Base-by-base conservation (phyloP, 768 basidiomycete species). In the Astraeus odoratus region DNA sequence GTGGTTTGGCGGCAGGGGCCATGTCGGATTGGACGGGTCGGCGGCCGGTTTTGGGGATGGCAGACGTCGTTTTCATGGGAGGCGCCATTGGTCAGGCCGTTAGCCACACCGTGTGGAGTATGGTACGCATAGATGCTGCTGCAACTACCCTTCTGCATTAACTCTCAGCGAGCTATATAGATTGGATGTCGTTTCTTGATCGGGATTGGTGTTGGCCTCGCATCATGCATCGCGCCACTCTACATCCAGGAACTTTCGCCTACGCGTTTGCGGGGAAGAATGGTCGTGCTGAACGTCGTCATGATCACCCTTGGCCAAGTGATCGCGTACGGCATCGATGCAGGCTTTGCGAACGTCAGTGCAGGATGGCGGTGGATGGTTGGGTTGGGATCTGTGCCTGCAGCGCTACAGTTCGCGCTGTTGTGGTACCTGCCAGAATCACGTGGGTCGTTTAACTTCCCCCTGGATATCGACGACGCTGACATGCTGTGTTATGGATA, bases 341-440 rank as follows among this genome's bases (percentile, higher is more conserved):
- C 82, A 19, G 82, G 75, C 2, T 84, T 84, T 52, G 75, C 70
- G 47, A 73, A 75, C 46, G 63, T 75, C 42, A 61, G 63, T 25
- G 65, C 72, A 3, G 88, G 88, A 2, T 92, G 88, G 88, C 67
- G 88, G 42, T 90, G 78, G 78, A 86, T 89, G 83, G 83, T 86
- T 13, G 88, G 85, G 3, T 66, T 90, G 2, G 84, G 87, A 12
- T 76, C 77, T 1, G 67, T 84, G 2, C 85, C 85, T 1, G 80
- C 84, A 1, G 80, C 63, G 3, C 46, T 87, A 5, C 86, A 89
- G 55, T 67, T 81, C 29, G 35, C 73, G 3, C 64, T 80, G 43
- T 57, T 89, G 41, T 67, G 77, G 44, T 79, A 83, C 57, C 67
- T 89, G 3, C 88, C 88, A 2, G 88, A 91, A 63, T 83, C 83